Evolutionary conservation across 441 rosid species (phyloP).

Genomic region (Gossypium davidsonii): DNA sequence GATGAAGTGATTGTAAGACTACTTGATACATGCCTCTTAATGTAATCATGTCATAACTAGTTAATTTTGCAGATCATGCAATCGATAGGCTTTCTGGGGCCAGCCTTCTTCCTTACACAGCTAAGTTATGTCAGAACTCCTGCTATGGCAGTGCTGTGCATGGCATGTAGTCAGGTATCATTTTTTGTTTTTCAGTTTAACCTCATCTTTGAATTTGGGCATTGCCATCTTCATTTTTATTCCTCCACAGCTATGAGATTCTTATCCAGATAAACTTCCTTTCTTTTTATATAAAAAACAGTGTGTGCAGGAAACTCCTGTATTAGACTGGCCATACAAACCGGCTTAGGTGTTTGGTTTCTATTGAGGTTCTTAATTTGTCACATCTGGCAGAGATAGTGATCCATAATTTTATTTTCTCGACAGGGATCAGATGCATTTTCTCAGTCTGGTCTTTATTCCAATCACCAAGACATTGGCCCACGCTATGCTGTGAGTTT

Average conservation of each 20-base stretch:
- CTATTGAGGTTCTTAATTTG: conserved; percentile 5
- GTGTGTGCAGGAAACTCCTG: too few species aligned
- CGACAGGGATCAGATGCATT: conserved; percentile 93
- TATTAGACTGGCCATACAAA: too few species aligned
- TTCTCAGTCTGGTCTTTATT: conserved; percentile 95
- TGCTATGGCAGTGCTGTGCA: conserved; percentile 92
- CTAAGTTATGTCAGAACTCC: conserved; percentile 83
- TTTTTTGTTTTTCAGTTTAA: conserved; percentile 15
- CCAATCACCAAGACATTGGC: conserved; percentile 98
- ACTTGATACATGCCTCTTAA: neutral
- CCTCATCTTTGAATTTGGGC: neutral
- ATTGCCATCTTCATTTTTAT: neutral
- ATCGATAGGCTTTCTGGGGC: conserved; percentile 91
- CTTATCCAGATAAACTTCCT: neutral
- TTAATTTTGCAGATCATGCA: conserved; percentile 81
- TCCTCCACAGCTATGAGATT: neutral
- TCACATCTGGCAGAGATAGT: conserved; percentile 16
- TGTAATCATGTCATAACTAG: conserved; percentile 13
- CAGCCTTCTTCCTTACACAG: conserved; percentile 89
- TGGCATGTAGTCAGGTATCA: conserved; percentile 98
- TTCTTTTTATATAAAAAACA: neutral
- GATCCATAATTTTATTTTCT: conserved; percentile 18
- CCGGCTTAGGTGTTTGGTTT: neutral
- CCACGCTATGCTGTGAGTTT: conserved; percentile 70
- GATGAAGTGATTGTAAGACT: neutral